A percentile compares a stretch with the other conserved stretches of the same genome.
phyloP scores from a whole-genome alignment of 1,284 basidiomycete genomes.

The Trametes hirsuta region DNA sequence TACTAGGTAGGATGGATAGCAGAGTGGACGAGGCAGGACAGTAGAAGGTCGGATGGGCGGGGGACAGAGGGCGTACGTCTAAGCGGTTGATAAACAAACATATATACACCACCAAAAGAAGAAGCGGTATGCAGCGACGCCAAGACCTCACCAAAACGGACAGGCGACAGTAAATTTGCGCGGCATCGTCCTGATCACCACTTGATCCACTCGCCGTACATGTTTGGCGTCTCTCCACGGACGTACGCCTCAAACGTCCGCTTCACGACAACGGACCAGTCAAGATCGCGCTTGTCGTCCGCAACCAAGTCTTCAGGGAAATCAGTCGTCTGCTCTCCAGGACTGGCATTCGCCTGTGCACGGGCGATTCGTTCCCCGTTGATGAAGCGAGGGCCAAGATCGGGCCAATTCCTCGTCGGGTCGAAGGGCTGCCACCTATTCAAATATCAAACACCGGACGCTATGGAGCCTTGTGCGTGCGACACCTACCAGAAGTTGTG shows the following conservation, averaged over 20 bases:
- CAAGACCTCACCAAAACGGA: not conserved
- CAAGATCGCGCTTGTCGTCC: slow-evolving; percentile 74
- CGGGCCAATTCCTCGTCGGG: slow-evolving; percentile 86
- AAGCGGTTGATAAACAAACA: slow-evolving; percentile 13
- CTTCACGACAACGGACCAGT: slow-evolving; percentile 91
- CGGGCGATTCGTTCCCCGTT: slow-evolving; percentile 73
- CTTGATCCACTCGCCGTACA: slow-evolving; percentile 87
- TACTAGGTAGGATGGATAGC: slow-evolving; percentile 20
- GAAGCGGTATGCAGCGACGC: slow-evolving; percentile 6
- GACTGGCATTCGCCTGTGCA: slow-evolving; percentile 33
- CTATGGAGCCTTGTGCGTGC: not conserved
- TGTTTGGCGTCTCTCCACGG: slow-evolving; percentile 85
- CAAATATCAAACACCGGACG: not conserved
- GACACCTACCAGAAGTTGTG: slow-evolving; percentile 43
- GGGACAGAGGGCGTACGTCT: slow-evolving; percentile 7
- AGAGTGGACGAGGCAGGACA: slow-evolving; percentile 5
- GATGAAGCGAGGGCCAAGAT: slow-evolving; percentile 80
- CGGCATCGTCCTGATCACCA: slow-evolving; percentile 50
- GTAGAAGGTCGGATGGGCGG: not conserved
- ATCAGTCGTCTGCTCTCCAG: slow-evolving; percentile 31
- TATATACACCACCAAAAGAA: slow-evolving; percentile 21
- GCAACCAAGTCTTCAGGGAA: slow-evolving; percentile 42
- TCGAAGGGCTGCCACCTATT: slow-evolving; percentile 94
- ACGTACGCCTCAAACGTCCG: slow-evolving; percentile 90
- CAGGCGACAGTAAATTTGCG: not conserved